These are phyloP conservation scores for Populus trichocarpa DNA, from an alignment of 441 rosid species.

Conservation along the genomic window DNA sequence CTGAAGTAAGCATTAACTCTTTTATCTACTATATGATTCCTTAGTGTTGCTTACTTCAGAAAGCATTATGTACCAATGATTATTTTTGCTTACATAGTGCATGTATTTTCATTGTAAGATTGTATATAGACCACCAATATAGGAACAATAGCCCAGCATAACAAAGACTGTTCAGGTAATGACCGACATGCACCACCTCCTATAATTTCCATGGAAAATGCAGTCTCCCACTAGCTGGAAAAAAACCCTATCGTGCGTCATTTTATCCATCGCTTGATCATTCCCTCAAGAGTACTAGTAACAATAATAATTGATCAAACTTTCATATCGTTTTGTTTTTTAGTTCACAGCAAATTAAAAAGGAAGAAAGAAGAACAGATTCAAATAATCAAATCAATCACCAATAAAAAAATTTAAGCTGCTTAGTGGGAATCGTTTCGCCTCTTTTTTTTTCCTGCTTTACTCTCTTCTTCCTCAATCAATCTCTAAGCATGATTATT, in stretches of 20 bases:
- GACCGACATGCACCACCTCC: not conserved
- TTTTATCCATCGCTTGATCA: too few species aligned
- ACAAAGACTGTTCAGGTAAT: not conserved
- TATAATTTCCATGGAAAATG: not conserved
- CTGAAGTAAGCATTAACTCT: not conserved
- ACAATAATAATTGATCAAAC: not conserved
- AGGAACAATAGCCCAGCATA: not conserved
- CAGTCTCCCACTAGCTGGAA: not conserved
- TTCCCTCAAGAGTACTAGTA: too few species aligned
- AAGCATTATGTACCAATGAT: slow-evolving; percentile 8
- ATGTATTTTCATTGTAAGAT: not conserved
- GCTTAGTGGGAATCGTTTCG: not conserved
- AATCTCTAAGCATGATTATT: too few species aligned
- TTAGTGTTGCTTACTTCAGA: slow-evolving; percentile 16
- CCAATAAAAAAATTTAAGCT: not conserved
- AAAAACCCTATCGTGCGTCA: too few species aligned
- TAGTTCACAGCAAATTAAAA: not conserved
- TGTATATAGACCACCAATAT: slow-evolving; percentile 7
- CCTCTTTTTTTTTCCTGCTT: not conserved
- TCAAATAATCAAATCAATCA: not conserved
- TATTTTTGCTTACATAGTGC: not conserved
- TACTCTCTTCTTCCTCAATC: not conserved
- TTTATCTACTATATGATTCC: not conserved
- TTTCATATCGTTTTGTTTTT: too few species aligned
- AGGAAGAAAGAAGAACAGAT: not conserved